Base-by-base conservation (phyloP, 2,329 filamentous ascomycete genomes). In the Fusarium fujikuroi region DNA sequence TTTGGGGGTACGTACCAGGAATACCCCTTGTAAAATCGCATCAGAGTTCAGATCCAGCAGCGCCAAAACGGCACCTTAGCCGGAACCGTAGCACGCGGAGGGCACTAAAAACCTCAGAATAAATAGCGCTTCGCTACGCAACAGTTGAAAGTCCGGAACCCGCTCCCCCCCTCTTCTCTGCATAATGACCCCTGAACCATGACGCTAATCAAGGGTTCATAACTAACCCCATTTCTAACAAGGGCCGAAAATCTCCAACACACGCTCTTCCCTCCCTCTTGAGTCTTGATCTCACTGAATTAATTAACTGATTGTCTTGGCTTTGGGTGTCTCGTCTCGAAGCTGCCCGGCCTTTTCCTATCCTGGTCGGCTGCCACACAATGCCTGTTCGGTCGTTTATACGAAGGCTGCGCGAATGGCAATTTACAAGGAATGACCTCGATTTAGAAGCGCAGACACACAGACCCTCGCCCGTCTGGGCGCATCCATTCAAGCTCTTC, bases 361-460 rank as follows among this genome's bases (percentile, higher is more conserved):
- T 53, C 46, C 11, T 25, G 54, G 54, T 43, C 39, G 30, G 37
- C 47, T 34, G 49, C 23, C 43, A 21, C 39, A 58, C 43, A 11
- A 69, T 64, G 66, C 39, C 57, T 36, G 37, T 56, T 44, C 30
- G n/a, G 42, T 50, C 30, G 12, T 43, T 58, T 28, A 36, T 69
- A 54, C 66, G 59, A 40, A 42, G 25, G 11, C 7, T 70, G 14
- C 66, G 66, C 44, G 65, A 21, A 39, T 25, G 63, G 32, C 65
- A 69, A 69, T 69, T 34, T 69, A 36, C 64, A 23, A 58, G 66
- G 34, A 4, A 30, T 18, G 56, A 69, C 19, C 65, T 69, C 59
- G 65, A 69, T 64, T 58, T 69, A 69, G 66, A 70, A 70, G 65
- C 66, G 7, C 65, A 68, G 32, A 40, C 56, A 54, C 56, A 44